These are phyloP conservation scores for Geotrichum aggregatum DNA, from an alignment of 1,139 yeast species.

Conservation along the genomic window DNA sequence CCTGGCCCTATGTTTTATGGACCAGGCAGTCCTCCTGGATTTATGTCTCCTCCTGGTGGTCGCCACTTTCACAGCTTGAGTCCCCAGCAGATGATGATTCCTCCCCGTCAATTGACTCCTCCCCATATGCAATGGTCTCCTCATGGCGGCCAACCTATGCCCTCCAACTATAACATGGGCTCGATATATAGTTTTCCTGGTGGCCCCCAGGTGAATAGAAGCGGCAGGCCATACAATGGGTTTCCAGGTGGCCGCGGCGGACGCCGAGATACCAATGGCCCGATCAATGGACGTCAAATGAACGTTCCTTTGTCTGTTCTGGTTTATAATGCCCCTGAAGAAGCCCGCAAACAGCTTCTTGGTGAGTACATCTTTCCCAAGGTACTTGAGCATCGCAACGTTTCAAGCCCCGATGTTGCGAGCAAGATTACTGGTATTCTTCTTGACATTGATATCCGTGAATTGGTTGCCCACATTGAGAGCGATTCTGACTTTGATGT, in stretches of 20 bases:
- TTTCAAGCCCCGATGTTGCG: constrained; percentile 87
- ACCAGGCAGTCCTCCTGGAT: constrained; percentile 72
- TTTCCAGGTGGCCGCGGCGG: constrained; percentile 27
- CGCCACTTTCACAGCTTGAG: constrained; percentile 78
- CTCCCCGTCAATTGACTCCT: constrained; percentile 58
- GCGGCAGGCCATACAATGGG: constrained; percentile 26
- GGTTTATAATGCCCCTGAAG: constrained; percentile 48
- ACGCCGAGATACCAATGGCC: constrained; percentile 26
- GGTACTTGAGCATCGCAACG: constrained; percentile 76
- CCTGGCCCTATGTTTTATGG: constrained; percentile 87
- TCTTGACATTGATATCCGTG: constrained; percentile 90
- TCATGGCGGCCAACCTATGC: constrained; percentile 36
- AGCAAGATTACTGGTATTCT: constrained; percentile 99
- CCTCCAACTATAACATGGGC: constrained; percentile 63
- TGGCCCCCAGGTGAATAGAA: constrained; percentile 35
- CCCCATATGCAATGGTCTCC: constrained; percentile 70
- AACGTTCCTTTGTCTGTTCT: constrained; percentile 34
- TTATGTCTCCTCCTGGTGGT: constrained; percentile 55
- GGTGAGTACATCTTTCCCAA: constrained; percentile 98
- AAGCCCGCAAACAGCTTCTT: constrained; percentile 92
- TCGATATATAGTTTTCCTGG: constrained; percentile 63
- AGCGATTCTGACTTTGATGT: constrained; percentile 78
- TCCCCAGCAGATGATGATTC: constrained; percentile 81
- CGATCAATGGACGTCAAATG: constrained; percentile 26
- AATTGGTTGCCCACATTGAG: constrained; percentile 82